Evolutionary conservation across 176 grass and related monocot genomes (phyloP), one percentile per base, ranked within the genome.

Genomic region (Alopecurus myosuroides): DNA sequence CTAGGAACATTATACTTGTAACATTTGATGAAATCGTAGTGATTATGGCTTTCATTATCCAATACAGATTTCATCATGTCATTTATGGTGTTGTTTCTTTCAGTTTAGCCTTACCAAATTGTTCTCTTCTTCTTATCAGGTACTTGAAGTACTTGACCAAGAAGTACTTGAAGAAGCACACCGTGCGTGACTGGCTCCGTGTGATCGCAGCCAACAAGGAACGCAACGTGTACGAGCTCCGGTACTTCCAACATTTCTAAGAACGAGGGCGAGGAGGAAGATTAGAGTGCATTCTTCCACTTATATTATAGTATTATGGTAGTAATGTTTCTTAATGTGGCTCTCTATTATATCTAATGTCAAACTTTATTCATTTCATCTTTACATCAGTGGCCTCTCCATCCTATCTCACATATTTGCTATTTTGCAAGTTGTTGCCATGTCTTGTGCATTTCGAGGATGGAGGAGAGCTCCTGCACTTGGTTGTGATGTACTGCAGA

Each of bases 131-230:
- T 17, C 3, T 63, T 33, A 26, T 72, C 40, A 97, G 94, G 94
- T 97, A 97, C 76, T 84, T 94, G 34, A 97, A 97, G 89, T 97
- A 94, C 77, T 88, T 94, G 78, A 94, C 94, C 23, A 97, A 97
- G 94, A 97, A 97, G 82, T 97, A 97, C 79, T 81, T 97, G 72
- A 97, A 97, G 82, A 97, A 97, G 85, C 94, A 97, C 79, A 97
- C 94, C 11, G 94, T 97, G 75, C 55, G 94, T 22, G 94, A 97
- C 68, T 97, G 94, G 94, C 76, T 97, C 7, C 91, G 94, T 3
- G 94, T 97, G 76, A 94, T 97, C 42, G 87, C 94, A 1, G 92
- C 94, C 40, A 92, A 90, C 94, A 97, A 97, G 84, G 94, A 97
- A 42, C 88, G 82, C 75, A 94, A 11, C 0, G 76, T 94, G 35